These are phyloP conservation scores for Euphrasia confusa DNA, from an alignment of 257 asterid genomes.

Conservation along the genomic window DNA sequence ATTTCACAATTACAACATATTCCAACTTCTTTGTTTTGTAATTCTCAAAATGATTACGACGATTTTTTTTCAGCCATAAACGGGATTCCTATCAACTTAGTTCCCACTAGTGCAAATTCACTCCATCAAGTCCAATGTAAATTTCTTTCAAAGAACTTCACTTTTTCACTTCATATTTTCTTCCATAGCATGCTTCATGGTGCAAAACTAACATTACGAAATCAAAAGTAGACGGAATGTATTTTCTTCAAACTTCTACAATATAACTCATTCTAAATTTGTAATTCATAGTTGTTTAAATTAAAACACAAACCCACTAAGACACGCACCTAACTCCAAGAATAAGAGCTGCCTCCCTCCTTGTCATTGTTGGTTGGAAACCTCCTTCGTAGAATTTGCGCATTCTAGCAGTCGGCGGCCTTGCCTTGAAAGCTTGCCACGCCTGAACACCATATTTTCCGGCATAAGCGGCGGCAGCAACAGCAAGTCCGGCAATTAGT, in stretches of 20 bases:
- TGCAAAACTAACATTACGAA: neutral
- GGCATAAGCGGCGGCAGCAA: conserved; percentile 67
- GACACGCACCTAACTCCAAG: conserved; percentile 65
- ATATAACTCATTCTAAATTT: neutral
- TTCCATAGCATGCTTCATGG: neutral
- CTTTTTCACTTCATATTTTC: neutral
- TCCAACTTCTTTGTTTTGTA: neutral
- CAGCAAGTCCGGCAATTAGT: conserved; percentile 56
- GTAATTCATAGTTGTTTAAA: neutral
- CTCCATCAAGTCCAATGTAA: neutral
- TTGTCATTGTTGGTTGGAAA: conserved; percentile 66
- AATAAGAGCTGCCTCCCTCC: conserved; percentile 72
- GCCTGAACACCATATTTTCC: conserved; percentile 60
- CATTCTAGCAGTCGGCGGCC: conserved; percentile 61
- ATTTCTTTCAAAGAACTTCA: neutral
- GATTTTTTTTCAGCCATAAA: neutral
- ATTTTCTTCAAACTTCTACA: neutral
- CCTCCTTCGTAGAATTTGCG: conserved; percentile 80
- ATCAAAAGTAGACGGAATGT: neutral
- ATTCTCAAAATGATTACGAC: neutral
- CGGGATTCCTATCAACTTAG: neutral
- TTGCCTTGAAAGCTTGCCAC: conserved; percentile 69
- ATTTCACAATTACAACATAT: neutral
- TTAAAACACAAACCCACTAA: conserved; percentile 1
- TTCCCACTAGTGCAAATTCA: neutral